phyloP scores from a whole-genome alignment of 768 basidiomycete species.

The Mycena olivaceomarginata region DNA sequence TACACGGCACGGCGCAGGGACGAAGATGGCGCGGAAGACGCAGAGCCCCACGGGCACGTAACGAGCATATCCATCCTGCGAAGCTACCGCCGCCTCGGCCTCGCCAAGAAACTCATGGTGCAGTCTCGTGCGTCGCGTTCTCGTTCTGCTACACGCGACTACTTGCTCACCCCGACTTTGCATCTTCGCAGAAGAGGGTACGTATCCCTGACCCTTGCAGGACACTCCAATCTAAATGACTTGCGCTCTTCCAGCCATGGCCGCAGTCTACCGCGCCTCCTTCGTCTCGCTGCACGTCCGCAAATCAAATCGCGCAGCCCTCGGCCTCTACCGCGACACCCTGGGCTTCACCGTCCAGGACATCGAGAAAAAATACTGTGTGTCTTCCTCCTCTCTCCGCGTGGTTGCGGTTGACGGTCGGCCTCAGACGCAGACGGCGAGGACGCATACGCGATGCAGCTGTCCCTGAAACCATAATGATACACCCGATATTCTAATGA shows the following conservation, averaged over 20 bases:
- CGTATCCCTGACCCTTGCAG: neutral
- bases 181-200: slow-evolving; percentile 33
- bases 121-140: slow-evolving; percentile 84
- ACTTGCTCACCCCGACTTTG: neutral
- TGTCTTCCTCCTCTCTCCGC: slow-evolving; percentile 42
- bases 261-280: slow-evolving; percentile 87
- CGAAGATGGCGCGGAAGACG: slow-evolving; percentile 75
- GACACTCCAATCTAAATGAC: neutral
- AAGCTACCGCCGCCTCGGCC: slow-evolving; percentile 91
- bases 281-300: slow-evolving; percentile 95
- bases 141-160: neutral
- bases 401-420: neutral
- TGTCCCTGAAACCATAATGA: slow-evolving; percentile 68
- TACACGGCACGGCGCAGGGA: slow-evolving; percentile 69
- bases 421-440: slow-evolving; percentile 95
- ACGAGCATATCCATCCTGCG: slow-evolving; percentile 97
- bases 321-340: slow-evolving; percentile 92
- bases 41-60: slow-evolving; percentile 92
- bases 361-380: slow-evolving; percentile 96
- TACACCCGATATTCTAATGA: neutral
- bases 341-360: slow-evolving; percentile 92
- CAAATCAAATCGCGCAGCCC: slow-evolving; percentile 95
- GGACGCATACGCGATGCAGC: slow-evolving; percentile 94
- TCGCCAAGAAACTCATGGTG: slow-evolving; percentile 97
- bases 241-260: slow-evolving; percentile 84